These are phyloP conservation scores for Monotropa hypopitys DNA, from an alignment of 179 eudicot species.

Conservation along the genomic window DNA sequence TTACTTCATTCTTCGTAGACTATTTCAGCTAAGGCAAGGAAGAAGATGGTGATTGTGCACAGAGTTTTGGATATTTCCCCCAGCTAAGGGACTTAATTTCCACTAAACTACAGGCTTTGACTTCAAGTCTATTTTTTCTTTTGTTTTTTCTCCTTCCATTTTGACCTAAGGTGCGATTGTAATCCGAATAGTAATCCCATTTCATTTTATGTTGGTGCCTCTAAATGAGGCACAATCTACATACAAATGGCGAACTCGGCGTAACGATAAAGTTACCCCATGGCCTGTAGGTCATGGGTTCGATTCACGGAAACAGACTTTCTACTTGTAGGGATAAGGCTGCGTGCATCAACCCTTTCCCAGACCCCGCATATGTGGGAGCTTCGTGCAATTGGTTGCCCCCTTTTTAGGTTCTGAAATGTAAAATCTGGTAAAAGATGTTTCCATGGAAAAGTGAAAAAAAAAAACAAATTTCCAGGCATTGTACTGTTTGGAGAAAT, in stretches of 20 bases:
- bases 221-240: background rate
- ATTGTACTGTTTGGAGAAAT: background rate
- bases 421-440: background rate
- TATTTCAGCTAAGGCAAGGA: background rate
- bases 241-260: background rate
- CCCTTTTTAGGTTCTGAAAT: background rate
- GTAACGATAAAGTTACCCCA: too few species aligned
- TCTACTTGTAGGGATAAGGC: too few species aligned
- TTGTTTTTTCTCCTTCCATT: background rate
- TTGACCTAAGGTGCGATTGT: background rate
- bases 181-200: background rate
- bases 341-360: too few species aligned
- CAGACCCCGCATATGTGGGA: too few species aligned
- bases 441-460: background rate
- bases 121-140: background rate
- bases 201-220: background rate
- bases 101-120: background rate
- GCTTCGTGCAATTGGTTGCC: too few species aligned
- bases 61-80: constrained; percentile 1
- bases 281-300: too few species aligned
- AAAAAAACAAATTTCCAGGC: background rate
- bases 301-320: too few species aligned
- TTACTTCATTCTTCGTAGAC: background rate
- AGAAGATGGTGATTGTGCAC: background rate
- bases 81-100: background rate